phyloP scores from a whole-genome alignment of 345 rosid genomes.

The Eutrema japonicum region DNA sequence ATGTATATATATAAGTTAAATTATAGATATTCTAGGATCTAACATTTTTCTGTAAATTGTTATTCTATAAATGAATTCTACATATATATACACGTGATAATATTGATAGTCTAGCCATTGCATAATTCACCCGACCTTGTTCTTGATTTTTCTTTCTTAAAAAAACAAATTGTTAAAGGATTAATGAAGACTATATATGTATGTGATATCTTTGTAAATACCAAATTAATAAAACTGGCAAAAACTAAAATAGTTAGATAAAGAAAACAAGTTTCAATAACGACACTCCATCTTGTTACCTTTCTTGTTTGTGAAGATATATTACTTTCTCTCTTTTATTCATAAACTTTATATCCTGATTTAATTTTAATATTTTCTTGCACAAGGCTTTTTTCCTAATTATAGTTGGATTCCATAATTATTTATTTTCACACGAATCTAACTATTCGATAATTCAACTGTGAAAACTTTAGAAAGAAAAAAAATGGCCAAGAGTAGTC shows the following conservation, averaged over 20 bases:
- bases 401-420: not conserved
- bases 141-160: not conserved
- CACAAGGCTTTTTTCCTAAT: slow-evolving; percentile 13
- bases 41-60: slow-evolving; percentile 1
- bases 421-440: not conserved
- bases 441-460: slow-evolving; percentile 19
- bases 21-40: slow-evolving; percentile 11
- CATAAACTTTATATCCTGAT: not conserved
- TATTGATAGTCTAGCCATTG: slow-evolving; percentile 11
- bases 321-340: slow-evolving; percentile 27
- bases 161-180: not conserved
- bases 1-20: slow-evolving; percentile 14
- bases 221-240: not conserved
- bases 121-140: slow-evolving; percentile 6
- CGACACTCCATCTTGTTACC: slow-evolving; percentile 44
- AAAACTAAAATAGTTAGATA: slow-evolving; percentile 7
- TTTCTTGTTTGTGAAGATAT: slow-evolving; percentile 43
- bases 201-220: slow-evolving; percentile 21
- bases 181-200: slow-evolving; percentile 17
- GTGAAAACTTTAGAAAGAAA: slow-evolving; percentile 21
- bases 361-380: slow-evolving; percentile 5
- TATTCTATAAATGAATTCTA: not conserved
- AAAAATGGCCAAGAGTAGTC: slow-evolving; percentile 35
- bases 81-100: slow-evolving; percentile 20
- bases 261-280: slow-evolving; percentile 32